Evolutionary conservation across 23 red algal species (phyloP).

Genomic region (Pyropia yezoensis): DNA sequence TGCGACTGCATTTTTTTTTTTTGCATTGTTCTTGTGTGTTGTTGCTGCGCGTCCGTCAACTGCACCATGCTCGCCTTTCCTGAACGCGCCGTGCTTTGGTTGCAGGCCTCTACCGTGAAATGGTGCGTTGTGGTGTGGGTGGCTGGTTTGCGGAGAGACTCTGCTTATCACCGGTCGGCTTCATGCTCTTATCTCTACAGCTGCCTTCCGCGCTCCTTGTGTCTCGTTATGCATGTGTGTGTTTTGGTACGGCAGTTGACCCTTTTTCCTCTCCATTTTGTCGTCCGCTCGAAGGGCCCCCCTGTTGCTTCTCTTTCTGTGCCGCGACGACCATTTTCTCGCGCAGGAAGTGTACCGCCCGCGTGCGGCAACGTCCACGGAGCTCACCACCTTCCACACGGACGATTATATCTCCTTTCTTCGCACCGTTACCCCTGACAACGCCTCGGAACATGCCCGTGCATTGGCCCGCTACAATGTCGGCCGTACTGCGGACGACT

Average conservation of each 20-base stretch:
- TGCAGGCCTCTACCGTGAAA: conserved; percentile 54
- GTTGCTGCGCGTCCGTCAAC: too few species aligned
- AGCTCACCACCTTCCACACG: conserved; percentile 86
- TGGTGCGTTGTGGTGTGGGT: conserved; percentile 21
- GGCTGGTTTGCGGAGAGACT: neutral
- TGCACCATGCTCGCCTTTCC: too few species aligned
- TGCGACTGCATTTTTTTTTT: too few species aligned
- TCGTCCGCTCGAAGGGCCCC: neutral
- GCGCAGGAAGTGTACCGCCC: conserved; percentile 83
- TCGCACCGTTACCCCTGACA: conserved; percentile 75
- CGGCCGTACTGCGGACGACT: conserved; percentile 70
- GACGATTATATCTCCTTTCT: conserved; percentile 92
- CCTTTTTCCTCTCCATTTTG: neutral
- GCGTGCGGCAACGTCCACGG: conserved; percentile 64
- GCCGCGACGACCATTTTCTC: neutral
- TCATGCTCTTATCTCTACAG: neutral
- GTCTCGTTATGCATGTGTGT: neutral
- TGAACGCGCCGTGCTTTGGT: neutral
- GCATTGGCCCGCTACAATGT: conserved; percentile 82
- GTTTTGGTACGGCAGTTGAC: neutral
- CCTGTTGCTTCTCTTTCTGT: neutral
- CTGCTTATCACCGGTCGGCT: neutral
- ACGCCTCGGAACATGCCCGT: conserved; percentile 58
- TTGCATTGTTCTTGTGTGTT: too few species aligned
- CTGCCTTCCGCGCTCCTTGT: neutral